Base-by-base conservation (phyloP, 225 moss, liverwort and hornwort species). In the Asterella californica region DNA sequence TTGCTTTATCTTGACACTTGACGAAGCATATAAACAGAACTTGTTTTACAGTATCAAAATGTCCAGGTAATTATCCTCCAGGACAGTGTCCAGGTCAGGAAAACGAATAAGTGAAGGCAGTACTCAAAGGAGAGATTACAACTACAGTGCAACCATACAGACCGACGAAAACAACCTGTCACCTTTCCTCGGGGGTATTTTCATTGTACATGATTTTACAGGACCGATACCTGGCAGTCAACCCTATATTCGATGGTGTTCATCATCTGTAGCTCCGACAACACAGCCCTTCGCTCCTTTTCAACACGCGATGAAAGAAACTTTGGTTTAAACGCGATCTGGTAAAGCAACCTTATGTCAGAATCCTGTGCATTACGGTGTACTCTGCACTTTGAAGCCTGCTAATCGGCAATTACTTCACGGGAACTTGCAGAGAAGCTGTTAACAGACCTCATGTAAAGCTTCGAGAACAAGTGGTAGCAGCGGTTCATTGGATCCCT, bases 211-310 rank as follows among this genome's bases (percentile, higher is more conserved):
- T 32, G 2, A 10, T 27, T 1, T 15, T 45, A 21, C 15, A 24
- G 22, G 65, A 70, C 8, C 42, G 46, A 34, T 66, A 99, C 97
- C 99, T 99, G 99, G 84, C 99, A 99, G 83, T 99, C 99, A 82
- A 99, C 99, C 80, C 99, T 90, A 83, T 99, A 99, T 68, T 99
- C 99, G 57, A 99, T 99, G 33, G 99, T 95, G 76, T 99, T 99
- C 99, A 99, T 99, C 99, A 99, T 99, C 82, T 99, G 99, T 52
- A 99, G 85, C 86, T 99, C 99, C 74, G 99, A 99, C 32, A 99
- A 83, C 42, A 99, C 99, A 72, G 99, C 99, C 82, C 99, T 91
- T 81, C 99, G 90, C 86, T 99, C 99, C 82, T 99, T 99, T 84
- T 99, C 99, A 82, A 99, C 99, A 53, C 99, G 91, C 49, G 99